Conservation (phyloP, 768 basidiomycete genomes). For the Leucogyrophana mollusca region DNA sequence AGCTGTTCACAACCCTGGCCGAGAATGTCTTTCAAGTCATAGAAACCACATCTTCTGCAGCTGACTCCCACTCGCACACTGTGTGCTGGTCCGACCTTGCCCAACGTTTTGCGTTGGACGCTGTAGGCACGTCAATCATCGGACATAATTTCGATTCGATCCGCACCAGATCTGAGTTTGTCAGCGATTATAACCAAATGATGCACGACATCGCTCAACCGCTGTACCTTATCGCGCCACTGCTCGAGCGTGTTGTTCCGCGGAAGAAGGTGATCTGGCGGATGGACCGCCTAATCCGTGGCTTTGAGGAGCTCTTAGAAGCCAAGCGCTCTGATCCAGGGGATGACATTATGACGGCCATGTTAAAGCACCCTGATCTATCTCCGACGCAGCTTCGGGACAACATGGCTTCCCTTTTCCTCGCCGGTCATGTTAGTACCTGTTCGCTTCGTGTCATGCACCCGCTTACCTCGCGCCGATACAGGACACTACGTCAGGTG, state of each 20-base stretch:
- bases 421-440: constrained; percentile 36
- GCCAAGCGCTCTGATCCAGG: constrained; percentile 29
- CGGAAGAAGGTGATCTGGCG: constrained; percentile 23
- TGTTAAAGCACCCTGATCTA: constrained; percentile 30
- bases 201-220: constrained; percentile 34
- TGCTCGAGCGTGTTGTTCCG: constrained; percentile 27
- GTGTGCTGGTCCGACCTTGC: constrained; percentile 25
- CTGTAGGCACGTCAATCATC: constrained; percentile 31
- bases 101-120: constrained; percentile 34
- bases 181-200: constrained; percentile 32
- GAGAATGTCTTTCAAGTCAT: constrained; percentile 30
- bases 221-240: constrained; percentile 27
- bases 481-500: constrained; percentile 39
- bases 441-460: neutral
- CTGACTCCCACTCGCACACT: neutral
- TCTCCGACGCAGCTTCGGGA: constrained; percentile 30
- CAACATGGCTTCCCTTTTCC: constrained; percentile 36
- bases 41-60: constrained; percentile 19
- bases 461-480: neutral
- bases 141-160: constrained; percentile 36
- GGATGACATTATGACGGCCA: constrained; percentile 32
- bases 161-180: constrained; percentile 27
- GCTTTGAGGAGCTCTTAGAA: constrained; percentile 25
- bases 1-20: constrained; percentile 28
- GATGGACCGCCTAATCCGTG: constrained; percentile 26